Base-by-base conservation (phyloP, 345 rosid genomes). In the Euclidium syriacum region DNA sequence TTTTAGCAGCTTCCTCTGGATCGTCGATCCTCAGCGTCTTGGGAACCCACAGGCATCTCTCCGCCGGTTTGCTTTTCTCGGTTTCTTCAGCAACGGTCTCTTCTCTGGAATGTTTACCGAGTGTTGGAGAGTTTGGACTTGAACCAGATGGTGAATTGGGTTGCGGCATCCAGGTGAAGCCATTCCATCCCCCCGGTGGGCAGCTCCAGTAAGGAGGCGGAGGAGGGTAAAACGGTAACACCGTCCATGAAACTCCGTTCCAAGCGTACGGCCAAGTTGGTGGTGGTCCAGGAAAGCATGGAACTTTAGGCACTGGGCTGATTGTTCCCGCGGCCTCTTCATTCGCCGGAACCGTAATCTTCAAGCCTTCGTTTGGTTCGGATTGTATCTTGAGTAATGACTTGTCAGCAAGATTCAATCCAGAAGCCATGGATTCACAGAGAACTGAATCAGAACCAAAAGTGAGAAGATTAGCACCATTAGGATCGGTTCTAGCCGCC, bases 61-160 rank as follows among this genome's bases (percentile, higher is more conserved):
- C 90, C 0, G 77, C 90, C 0, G 77, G 54, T 55, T 71, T 80
- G 57, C 72, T 73, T 34, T 49, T 64, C 53, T 74, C 79, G 14
- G 68, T 78, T 32, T 78, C 84, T 7, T 55, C 79, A 33, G 25
- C 59, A 17, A 24, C 7, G 68, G 22, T 79, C 57, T 85, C 92
- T 14, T 91, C 96, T 27, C 96, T 80, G 16, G 87, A 88, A 80
- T 91, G 98, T 56, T 91, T 91, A 41, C 96, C 98, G 39, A 91
- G 59, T 35, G 90, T 91, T 15, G 94, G 94, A 24, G 89, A 86
- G 54, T 83, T 85, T 1, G 95, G 95, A 63, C 77, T 71, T 0
- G 95, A 81, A 10, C 65, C 68, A 0, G 74, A 56, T 12, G 90
- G 85, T 46, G 90, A 83, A 44, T 80, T 58, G 62, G 92, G 80